Base-by-base conservation (phyloP, 179 eudicot species). In the Gypsophila paniculata region DNA sequence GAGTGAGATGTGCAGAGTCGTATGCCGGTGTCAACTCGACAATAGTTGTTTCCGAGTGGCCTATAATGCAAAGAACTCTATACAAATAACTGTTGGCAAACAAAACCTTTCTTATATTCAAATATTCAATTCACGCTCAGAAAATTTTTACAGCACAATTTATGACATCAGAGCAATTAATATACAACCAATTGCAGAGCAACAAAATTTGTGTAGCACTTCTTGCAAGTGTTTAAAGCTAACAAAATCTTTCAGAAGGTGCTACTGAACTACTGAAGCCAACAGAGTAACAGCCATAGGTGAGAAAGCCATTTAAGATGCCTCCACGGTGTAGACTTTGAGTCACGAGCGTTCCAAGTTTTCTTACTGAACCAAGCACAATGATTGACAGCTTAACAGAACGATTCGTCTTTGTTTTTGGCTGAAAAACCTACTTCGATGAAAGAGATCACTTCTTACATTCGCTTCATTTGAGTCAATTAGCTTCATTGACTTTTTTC, bases 401-500 rank as follows among this genome's bases (percentile, higher is more conserved):
- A 42, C 11, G 36, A n/a, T 23, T 58, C 54, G 29, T 42, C 34
- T 42, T 65, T 49, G 38, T 22, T 22, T 44, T 65, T 13, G 54
- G 69, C 69, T 39, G 21, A 67, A 49, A 14, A 25, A 17, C 21
- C 19, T 21, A 67, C 39, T 65, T 65, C 57, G 2, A 61, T 29
- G 65, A 39, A 39, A 39, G 18, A 61, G 18, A 6, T 15, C 17
- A 5, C 7, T 8, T 0, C 23, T 6, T 32, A 61, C 11, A 34
- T 6, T 12, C 65, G 6, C 42, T 15, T 9, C 17, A 61, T 32
- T 17, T 61, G 10, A 14, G 38, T 61, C 17, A 32, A 32, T 15
- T 22, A 60, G 38, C 8, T 18, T 42, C 12, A 2, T 29, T 32
- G 39, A 29, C 39, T 15, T 1, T 61, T 61, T 29, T 34, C 66